Conservation (phyloP, 2,329 filamentous ascomycete genomes). For the Aureobasidium mangrovei region DNA sequence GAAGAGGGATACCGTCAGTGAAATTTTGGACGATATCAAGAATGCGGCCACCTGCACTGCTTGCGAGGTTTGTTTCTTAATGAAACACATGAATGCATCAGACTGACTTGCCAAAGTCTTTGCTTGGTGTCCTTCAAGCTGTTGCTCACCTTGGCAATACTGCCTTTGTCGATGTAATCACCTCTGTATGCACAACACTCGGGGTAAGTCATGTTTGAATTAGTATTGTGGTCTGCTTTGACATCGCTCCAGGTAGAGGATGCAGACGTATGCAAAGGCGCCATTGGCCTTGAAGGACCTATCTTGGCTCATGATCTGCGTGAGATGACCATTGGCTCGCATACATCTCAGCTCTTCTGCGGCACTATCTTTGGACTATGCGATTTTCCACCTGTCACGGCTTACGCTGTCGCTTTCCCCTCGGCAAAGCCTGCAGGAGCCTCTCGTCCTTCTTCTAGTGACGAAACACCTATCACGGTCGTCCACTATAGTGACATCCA, state of each 20-base stretch:
- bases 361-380: conserved; percentile 48
- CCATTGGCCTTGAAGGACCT: conserved; percentile 44
- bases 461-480: conserved; percentile 42
- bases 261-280: conserved; percentile 47
- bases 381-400: conserved; percentile 37
- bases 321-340: conserved; percentile 40
- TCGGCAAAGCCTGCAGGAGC: conserved; percentile 29
- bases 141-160: conserved; percentile 37
- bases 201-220: conserved; percentile 22
- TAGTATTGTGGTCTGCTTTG: neutral
- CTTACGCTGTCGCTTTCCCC: conserved; percentile 39
- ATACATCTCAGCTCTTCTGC: conserved; percentile 45
- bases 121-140: conserved; percentile 35
- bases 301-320: conserved; percentile 44
- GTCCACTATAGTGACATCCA: conserved; percentile 55
- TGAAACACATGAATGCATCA: neutral
- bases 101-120: conserved; percentile 22
- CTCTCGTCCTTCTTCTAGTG: conserved; percentile 37
- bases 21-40: conserved; percentile 7
- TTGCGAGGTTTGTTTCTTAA: conserved; percentile 24
- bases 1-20: conserved; percentile 8
- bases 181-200: conserved; percentile 29
- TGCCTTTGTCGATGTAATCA: conserved; percentile 32
- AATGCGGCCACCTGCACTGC: conserved; percentile 21
- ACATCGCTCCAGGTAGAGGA: conserved; percentile 34